Evolutionary conservation across 768 basidiomycete species (phyloP).

Genomic region (Auriscalpium microsporum): DNA sequence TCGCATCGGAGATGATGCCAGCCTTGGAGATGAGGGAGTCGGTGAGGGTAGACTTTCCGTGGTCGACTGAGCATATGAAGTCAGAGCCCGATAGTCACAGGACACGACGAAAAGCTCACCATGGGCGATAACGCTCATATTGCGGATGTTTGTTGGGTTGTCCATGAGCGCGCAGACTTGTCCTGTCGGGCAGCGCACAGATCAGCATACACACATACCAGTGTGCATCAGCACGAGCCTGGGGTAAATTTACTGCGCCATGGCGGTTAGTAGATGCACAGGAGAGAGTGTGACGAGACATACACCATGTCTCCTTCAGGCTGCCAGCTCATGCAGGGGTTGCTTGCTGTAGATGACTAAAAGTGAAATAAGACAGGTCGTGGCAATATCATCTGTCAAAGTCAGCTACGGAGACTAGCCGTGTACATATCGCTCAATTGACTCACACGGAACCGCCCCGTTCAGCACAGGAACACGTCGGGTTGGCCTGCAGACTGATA

Average conservation of each 20-base stretch:
- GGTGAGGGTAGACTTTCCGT: conserved; percentile 99
- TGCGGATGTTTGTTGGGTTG: conserved; percentile 84
- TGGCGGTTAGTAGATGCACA: too few species aligned
- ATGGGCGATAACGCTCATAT: conserved; percentile 92
- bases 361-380: too few species aligned
- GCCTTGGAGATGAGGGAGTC: conserved; percentile 99
- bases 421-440: too few species aligned
- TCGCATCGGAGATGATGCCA: conserved; percentile 92
- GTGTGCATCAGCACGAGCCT: conserved; percentile 2
- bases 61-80: conserved; percentile 63
- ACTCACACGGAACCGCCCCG: too few species aligned
- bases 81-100: background rate
- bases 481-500: too few species aligned
- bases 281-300: too few species aligned
- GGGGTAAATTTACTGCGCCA: conserved; percentile 12
- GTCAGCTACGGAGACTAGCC: too few species aligned
- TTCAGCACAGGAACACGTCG: too few species aligned
- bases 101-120: conserved; percentile 39
- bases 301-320: too few species aligned
- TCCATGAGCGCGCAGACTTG: conserved; percentile 87
- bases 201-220: conserved; percentile 17
- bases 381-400: too few species aligned
- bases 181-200: conserved; percentile 38
- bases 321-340: too few species aligned
- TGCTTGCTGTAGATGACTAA: too few species aligned